A percentile compares a stretch with the other conserved stretches of the same genome.
phyloP scores from a whole-genome alignment of 1,139 yeast species.

The Zygotorulaspora mrakii region DNA sequence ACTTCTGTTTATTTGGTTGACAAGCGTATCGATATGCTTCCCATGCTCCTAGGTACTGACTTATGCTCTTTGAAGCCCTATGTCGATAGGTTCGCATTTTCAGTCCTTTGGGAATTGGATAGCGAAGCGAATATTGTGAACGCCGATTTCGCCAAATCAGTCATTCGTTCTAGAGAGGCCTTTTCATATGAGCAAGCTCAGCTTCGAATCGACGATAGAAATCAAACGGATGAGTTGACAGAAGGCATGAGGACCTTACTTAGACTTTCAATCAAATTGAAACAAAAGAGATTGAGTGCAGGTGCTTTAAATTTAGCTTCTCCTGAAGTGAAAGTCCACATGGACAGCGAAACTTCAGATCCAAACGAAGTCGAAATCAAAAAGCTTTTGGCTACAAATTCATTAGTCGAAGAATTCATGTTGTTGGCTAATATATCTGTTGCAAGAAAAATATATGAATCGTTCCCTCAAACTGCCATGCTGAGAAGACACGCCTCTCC shows the following conservation, averaged over 20 bases:
- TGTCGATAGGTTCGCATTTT: constrained; percentile 94
- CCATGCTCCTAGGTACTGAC: constrained; percentile 91
- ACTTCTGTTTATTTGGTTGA: constrained; percentile 98
- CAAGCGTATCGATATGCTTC: constrained; percentile 98
- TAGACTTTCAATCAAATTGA: constrained; percentile 72
- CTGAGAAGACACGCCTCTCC: constrained; percentile 95
- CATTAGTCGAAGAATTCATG: constrained; percentile 98
- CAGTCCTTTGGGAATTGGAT: constrained; percentile 93
- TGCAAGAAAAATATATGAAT: constrained; percentile 84
- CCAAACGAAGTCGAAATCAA: constrained; percentile 96
- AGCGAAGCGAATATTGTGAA: constrained; percentile 80
- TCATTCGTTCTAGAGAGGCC: constrained; percentile 88
- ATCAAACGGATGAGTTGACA: constrained; percentile 78
- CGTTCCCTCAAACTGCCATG: constrained; percentile 98
- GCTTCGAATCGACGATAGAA: constrained; percentile 76
- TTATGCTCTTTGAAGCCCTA: constrained; percentile 92
- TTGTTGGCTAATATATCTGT: constrained; percentile 94
- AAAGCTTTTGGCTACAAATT: constrained; percentile 81
- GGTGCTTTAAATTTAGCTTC: constrained; percentile 97
- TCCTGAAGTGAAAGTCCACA: constrained; percentile 95
- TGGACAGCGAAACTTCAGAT: constrained; percentile 96
- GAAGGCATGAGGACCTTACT: constrained; percentile 83
- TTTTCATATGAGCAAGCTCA: constrained; percentile 95
- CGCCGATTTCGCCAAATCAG: constrained; percentile 79
- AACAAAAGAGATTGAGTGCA: constrained; percentile 81